These are phyloP conservation scores for Kentomonas sorsogonicus DNA, from an alignment of 208 protist genomes.

Conservation along the genomic window DNA sequence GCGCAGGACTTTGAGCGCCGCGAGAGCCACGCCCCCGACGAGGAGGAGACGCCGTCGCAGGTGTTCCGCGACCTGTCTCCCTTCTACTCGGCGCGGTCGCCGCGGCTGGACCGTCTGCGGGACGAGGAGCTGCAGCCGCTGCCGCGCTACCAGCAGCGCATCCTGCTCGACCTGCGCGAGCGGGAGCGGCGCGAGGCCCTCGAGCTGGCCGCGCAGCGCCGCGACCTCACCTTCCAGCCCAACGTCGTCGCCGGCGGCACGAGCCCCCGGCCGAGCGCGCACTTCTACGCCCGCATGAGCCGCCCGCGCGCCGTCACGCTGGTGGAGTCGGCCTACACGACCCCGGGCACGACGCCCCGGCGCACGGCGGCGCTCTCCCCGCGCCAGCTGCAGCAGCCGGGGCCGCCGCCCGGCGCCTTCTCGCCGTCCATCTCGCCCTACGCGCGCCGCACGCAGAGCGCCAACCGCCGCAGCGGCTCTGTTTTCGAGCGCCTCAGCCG, in stretches of 20 bases:
- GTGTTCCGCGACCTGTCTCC: no score
- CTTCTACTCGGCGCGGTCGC: neutral
- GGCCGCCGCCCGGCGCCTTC: conserved; percentile 9
- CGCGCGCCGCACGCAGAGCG: no score
- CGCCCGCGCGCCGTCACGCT: no score
- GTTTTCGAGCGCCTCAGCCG: no score
- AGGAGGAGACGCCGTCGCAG: no score
- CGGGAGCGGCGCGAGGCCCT: conserved; percentile 43
- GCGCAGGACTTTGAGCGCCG: no score
- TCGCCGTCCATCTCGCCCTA: conserved; percentile 17
- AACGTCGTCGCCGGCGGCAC: conserved; percentile 25
- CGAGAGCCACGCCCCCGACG: no score
- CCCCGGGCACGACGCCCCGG: conserved; percentile 15
- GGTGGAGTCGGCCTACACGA: no score
- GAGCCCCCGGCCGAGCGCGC: no score
- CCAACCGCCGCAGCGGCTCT: no score
- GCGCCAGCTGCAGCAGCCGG: conserved; percentile 14
- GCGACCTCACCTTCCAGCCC: conserved; percentile 51
- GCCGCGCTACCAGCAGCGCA: conserved; percentile 55
- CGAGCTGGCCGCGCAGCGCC: conserved; percentile 36
- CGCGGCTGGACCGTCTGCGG: neutral
- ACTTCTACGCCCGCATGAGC: conserved; percentile 3
- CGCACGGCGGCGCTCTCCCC: conserved; percentile 13
- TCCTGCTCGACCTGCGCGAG: conserved; percentile 58
- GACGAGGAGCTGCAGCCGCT: conserved; percentile 27